phyloP scores from a whole-genome alignment of 352 stramenopile genomes.

The Phytophthora sansomeana region DNA sequence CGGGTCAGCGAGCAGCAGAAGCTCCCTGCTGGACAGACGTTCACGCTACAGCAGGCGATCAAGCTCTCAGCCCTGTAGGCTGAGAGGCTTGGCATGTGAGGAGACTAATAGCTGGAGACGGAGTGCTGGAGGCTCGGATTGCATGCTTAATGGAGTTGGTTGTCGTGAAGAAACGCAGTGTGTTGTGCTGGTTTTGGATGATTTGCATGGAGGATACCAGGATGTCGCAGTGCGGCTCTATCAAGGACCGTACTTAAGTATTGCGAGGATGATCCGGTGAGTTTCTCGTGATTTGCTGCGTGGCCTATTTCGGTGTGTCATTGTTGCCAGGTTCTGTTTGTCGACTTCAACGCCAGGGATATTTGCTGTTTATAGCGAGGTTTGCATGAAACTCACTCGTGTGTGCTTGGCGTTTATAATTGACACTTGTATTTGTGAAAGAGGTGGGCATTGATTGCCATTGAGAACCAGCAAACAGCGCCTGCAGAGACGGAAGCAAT shows the following conservation, averaged over 20 bases:
- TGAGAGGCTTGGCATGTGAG: background rate
- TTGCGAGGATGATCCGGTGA: background rate
- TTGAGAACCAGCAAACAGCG: slow-evolving; percentile 1
- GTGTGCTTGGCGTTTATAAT: slow-evolving; percentile 22
- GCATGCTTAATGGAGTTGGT: slow-evolving; percentile 25
- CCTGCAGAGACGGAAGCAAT: slow-evolving; percentile 4
- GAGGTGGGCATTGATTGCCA: slow-evolving; percentile 10
- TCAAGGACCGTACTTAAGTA: background rate
- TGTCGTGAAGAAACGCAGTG: slow-evolving; percentile 21
- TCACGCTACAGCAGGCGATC: slow-evolving; percentile 76
- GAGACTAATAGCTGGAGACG: background rate
- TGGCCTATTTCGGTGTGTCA: slow-evolving; percentile 25
- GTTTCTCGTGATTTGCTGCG: background rate
- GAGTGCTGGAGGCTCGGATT: slow-evolving; percentile 5
- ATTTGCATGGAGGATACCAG: background rate
- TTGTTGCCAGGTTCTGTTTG: slow-evolving; percentile 2
- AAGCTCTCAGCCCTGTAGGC: slow-evolving; percentile 61
- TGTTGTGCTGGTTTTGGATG: background rate
- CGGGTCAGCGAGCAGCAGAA: slow-evolving; percentile 76
- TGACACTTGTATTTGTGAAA: slow-evolving; percentile 6
- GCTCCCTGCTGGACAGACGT: slow-evolving; percentile 60
- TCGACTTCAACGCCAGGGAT: background rate
- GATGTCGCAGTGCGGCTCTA: background rate
- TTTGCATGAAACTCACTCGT: slow-evolving; percentile 3
- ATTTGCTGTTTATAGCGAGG: slow-evolving; percentile 28